Conservation (phyloP, 2,329 filamentous ascomycete species). For the Calonectria pseudoturangicola region DNA sequence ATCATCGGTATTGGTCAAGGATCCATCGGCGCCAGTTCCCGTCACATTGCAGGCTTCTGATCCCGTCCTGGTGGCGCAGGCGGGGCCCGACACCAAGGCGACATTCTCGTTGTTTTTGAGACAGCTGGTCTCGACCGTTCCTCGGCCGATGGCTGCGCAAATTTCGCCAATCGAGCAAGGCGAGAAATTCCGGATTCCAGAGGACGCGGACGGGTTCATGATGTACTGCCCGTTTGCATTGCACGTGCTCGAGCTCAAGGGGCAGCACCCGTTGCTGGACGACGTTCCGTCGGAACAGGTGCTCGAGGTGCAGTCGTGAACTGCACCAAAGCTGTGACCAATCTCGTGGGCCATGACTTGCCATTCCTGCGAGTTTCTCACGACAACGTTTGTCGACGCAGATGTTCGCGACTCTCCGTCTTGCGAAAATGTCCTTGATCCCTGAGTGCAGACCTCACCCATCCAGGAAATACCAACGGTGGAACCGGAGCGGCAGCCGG, state of each 20-base stretch:
- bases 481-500: conserved; percentile 82
- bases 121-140: conserved; percentile 82
- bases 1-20: conserved; percentile 3
- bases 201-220: conserved; percentile 89
- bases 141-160: conserved; percentile 84
- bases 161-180: conserved; percentile 90
- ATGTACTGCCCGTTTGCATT: conserved; percentile 83
- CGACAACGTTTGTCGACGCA: conserved; percentile 86
- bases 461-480: conserved; percentile 93
- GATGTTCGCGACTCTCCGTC: conserved; percentile 79
- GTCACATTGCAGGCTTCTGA: conserved; percentile 13
- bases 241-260: conserved; percentile 78
- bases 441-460: conserved; percentile 81
- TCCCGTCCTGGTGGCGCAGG: conserved; percentile 14
- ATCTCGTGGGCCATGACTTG: conserved; percentile 93
- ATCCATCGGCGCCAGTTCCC: background rate
- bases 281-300: conserved; percentile 37
- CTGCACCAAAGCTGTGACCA: conserved; percentile 72
- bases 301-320: conserved; percentile 43
- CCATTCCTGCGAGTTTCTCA: conserved; percentile 86
- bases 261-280: conserved; percentile 74
- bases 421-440: conserved; percentile 58
- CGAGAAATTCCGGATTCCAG: conserved; percentile 83
- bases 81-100: conserved; percentile 81
- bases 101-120: conserved; percentile 85